Conservation (phyloP, 164 flowering plant genomes). For the Aristolochia fimbriata region DNA sequence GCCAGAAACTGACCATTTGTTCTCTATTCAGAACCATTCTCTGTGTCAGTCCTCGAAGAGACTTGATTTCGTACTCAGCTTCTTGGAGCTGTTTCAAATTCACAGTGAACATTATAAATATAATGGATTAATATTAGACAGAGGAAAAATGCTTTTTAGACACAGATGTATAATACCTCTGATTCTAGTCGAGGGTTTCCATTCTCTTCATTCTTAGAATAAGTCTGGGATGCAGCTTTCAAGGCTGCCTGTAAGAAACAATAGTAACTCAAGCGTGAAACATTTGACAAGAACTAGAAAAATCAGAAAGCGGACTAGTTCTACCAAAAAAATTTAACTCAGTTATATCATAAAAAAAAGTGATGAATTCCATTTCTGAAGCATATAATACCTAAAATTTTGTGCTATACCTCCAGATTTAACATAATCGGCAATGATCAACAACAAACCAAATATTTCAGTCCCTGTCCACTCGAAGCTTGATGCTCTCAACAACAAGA, state of each 20-base stretch:
- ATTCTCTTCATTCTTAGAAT: slow-evolving; percentile 31
- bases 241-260: slow-evolving; percentile 53
- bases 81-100: slow-evolving; percentile 50
- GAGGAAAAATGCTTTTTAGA: not conserved
- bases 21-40: slow-evolving; percentile 68
- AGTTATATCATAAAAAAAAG: no score
- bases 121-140: not conserved
- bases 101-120: slow-evolving; percentile 26
- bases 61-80: slow-evolving; percentile 45
- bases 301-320: no score
- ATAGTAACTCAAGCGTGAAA: not conserved
- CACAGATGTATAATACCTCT: slow-evolving; percentile 39
- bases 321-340: no score
- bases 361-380: no score
- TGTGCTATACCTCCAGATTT: no score
- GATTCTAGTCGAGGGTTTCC: slow-evolving; percentile 48
- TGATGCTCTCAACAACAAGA: no score
- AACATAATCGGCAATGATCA: no score
- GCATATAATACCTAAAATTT: no score
- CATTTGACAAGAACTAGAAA: no score
- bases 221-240: slow-evolving; percentile 49
- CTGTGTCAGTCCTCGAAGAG: slow-evolving; percentile 46
- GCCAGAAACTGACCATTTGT: slow-evolving; percentile 52
- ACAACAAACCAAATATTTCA: no score
- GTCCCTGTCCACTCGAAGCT: no score